These are phyloP conservation scores for Russula emetica DNA, from an alignment of 768 basidiomycete genomes.

Conservation along the genomic window DNA sequence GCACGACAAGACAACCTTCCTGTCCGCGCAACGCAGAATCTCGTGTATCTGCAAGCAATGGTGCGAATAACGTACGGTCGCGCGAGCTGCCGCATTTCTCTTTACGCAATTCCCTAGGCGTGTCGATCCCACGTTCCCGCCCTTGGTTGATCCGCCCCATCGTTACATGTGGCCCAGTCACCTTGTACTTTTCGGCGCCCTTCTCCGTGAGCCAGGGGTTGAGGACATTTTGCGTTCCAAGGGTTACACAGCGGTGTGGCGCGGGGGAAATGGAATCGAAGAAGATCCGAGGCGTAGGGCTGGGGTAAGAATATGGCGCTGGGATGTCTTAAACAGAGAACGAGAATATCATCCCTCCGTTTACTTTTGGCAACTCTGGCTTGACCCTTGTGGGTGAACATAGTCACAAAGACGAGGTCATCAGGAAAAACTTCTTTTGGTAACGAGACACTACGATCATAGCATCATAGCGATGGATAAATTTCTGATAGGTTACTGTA, in stretches of 20 bases:
- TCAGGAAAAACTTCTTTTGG: no score
- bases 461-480: no score
- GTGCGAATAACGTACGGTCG: no score
- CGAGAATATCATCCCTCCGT: background rate
- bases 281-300: conserved; percentile 70
- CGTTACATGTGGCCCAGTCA: conserved; percentile 76
- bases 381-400: background rate
- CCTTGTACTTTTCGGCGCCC: conserved; percentile 76
- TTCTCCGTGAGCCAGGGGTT: conserved; percentile 55
- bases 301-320: conserved; percentile 62
- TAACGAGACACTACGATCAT: no score
- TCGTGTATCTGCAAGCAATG: no score
- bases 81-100: conserved; percentile 65
- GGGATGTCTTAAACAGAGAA: background rate
- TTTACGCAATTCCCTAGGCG: conserved; percentile 55
- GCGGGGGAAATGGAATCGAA: conserved; percentile 62
- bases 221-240: conserved; percentile 42
- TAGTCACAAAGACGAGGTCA: background rate
- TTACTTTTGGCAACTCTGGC: background rate
- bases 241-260: conserved; percentile 66
- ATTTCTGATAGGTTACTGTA: no score
- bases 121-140: conserved; percentile 63
- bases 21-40: no score
- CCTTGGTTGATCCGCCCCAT: conserved; percentile 49
- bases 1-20: no score